These are phyloP conservation scores for Leccinum fallax DNA, from an alignment of 1,284 basidiomycete species.

Conservation along the genomic window DNA sequence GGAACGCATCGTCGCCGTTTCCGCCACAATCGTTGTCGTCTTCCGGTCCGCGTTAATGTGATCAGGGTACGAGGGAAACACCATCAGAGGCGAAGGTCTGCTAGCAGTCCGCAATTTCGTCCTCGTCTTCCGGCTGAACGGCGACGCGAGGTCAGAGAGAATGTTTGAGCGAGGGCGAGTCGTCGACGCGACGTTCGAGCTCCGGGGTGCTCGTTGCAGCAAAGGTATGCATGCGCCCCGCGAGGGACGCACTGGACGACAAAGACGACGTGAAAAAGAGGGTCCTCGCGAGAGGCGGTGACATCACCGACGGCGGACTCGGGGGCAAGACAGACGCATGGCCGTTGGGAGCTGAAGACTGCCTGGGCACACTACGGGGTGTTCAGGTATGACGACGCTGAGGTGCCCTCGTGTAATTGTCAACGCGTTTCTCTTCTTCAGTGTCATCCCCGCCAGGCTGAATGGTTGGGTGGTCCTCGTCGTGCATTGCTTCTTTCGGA, in stretches of 20 bases:
- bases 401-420: conserved; percentile 24
- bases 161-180: conserved; percentile 8
- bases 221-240: conserved; percentile 2
- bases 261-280: conserved; percentile 32
- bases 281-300: conserved; percentile 30
- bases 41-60: not conserved
- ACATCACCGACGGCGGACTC: conserved; percentile 34
- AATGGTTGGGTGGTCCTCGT: not conserved
- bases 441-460: not conserved
- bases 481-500: not conserved
- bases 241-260: conserved; percentile 24
- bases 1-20: not conserved
- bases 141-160: conserved; percentile 21
- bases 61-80: conserved; percentile 27
- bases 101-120: not conserved
- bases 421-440: not conserved
- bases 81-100: conserved; percentile 18
- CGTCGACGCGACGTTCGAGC: not conserved
- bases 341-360: conserved; percentile 18
- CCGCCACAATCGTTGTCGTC: not conserved
- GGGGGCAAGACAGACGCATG: conserved; percentile 30
- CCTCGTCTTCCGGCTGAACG: conserved; percentile 13
- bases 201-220: not conserved
- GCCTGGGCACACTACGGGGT: conserved; percentile 1
- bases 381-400: conserved; percentile 17